A percentile compares a stretch with the other conserved stretches of the same genome.
phyloP scores from a whole-genome alignment of 768 basidiomycete species.

The Pleurotus sapidus region DNA sequence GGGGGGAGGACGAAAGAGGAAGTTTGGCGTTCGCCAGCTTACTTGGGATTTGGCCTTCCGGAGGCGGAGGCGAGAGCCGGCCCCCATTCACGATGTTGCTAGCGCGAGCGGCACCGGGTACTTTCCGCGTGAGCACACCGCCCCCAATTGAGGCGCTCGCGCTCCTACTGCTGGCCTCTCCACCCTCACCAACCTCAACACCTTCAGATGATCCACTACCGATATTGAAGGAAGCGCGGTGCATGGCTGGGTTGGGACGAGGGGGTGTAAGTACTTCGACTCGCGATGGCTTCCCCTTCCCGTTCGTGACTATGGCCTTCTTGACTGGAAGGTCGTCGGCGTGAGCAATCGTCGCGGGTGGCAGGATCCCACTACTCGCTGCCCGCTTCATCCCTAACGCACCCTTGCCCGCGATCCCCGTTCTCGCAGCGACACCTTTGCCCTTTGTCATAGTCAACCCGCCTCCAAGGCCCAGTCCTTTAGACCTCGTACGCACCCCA shows the following conservation, averaged over 20 bases:
- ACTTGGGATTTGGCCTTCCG: neutral
- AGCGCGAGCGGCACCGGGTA: neutral
- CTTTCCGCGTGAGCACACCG: neutral
- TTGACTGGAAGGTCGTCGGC: slow-evolving; percentile 11
- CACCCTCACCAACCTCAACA: slow-evolving; percentile 11
- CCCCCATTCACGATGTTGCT: neutral
- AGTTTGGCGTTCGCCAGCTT: neutral
- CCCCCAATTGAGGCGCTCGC: slow-evolving; percentile 8
- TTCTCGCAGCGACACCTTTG: slow-evolving; percentile 3
- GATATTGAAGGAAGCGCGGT: slow-evolving; percentile 3
- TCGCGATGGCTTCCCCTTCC: slow-evolving; percentile 1
- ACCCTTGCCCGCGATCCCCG: slow-evolving; percentile 9
- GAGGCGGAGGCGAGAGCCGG: neutral
- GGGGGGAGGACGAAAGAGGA: neutral
- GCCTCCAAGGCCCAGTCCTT: slow-evolving; percentile 6
- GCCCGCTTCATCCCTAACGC: slow-evolving; percentile 6
- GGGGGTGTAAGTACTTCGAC: neutral
- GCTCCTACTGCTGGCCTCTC: slow-evolving; percentile 11
- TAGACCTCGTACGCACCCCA: neutral
- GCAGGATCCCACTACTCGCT: slow-evolving; percentile 4
- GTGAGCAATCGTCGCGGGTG: neutral
- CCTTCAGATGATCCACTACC: slow-evolving; percentile 6
- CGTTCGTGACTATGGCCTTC: slow-evolving; percentile 13
- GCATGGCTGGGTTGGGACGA: neutral
- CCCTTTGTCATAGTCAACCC: slow-evolving; percentile 8